phyloP scores from a whole-genome alignment of 176 grass and related monocot genomes.

The Triticum dicoccoides region DNA sequence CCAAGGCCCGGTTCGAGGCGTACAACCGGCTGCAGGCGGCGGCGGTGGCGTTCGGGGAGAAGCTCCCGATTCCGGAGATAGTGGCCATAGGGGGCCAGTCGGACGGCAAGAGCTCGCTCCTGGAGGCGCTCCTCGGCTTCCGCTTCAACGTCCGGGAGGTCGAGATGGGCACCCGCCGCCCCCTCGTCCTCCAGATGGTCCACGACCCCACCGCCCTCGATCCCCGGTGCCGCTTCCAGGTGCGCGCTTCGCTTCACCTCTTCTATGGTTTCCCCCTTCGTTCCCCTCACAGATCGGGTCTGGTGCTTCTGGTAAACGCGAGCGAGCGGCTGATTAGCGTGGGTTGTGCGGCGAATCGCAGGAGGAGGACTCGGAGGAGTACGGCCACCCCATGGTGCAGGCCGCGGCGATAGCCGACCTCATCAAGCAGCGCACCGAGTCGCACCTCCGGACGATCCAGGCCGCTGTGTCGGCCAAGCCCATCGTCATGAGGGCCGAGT shows the following conservation, averaged over 20 bases:
- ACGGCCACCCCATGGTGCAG: conserved; percentile 68
- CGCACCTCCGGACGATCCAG: conserved; percentile 69
- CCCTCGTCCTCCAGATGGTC: conserved; percentile 98
- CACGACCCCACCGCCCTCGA: conserved; percentile 85
- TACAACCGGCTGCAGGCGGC: conserved; percentile 97
- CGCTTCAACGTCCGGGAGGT: conserved; percentile 98
- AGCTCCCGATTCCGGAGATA: conserved; percentile 94
- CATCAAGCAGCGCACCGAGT: conserved; percentile 84
- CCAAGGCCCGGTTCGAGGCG: conserved; percentile 85
- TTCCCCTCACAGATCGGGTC: neutral
- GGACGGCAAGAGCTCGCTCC: conserved; percentile 91
- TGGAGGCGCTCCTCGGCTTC: conserved; percentile 92
- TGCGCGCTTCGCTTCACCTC: conserved; percentile 12
- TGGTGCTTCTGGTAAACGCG: conserved; percentile 3
- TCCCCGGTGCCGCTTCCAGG: conserved; percentile 95
- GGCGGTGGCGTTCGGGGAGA: conserved; percentile 87
- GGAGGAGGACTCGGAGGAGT: conserved; percentile 98
- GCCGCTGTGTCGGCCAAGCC: conserved; percentile 87
- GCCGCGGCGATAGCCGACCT: conserved; percentile 81
- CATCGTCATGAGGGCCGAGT: conserved; percentile 98
- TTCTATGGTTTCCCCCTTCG: neutral
- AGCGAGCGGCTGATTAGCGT: conserved; percentile 22
- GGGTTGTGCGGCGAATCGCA: conserved; percentile 24
- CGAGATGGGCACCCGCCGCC: conserved; percentile 94
- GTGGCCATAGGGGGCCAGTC: conserved; percentile 87